These are phyloP conservation scores for Ceratocystis eucalypticola DNA, from an alignment of 2,329 filamentous ascomycete species.

Conservation along the genomic window DNA sequence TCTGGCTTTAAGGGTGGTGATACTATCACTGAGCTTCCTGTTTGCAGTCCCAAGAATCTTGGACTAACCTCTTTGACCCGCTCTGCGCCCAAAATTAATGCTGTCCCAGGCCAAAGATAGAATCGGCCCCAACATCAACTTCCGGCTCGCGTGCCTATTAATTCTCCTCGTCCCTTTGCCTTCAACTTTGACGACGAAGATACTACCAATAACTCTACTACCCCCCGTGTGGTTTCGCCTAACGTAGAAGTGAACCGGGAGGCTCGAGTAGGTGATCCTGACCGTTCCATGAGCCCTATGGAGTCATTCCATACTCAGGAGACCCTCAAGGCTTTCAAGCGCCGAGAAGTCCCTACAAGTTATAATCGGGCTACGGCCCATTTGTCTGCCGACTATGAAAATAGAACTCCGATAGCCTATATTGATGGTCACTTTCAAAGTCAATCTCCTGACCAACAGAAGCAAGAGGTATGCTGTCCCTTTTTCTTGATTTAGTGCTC, in stretches of 20 bases:
- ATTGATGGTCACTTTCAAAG: background rate
- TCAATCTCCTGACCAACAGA: background rate
- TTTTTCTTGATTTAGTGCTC: too few species aligned
- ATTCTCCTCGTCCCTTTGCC: slow-evolving; percentile 2
- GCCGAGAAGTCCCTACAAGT: background rate
- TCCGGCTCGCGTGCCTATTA: background rate
- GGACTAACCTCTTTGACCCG: background rate
- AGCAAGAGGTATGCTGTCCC: background rate
- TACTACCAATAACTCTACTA: background rate
- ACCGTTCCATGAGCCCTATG: background rate
- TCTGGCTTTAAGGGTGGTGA: background rate
- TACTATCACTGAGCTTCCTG: background rate
- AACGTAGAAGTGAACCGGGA: background rate
- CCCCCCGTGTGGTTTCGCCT: background rate
- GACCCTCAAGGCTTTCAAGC: background rate
- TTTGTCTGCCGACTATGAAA: background rate
- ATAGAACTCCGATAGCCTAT: background rate
- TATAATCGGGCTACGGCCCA: background rate
- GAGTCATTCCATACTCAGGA: background rate
- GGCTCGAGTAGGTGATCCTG: background rate
- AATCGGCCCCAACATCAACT: slow-evolving; percentile 17
- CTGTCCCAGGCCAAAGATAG: slow-evolving; percentile 17
- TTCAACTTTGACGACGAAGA: slow-evolving; percentile 12
- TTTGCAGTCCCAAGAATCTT: background rate
- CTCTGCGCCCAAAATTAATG: slow-evolving; percentile 13